Evolutionary conservation across 305 asterid genomes (phyloP), one percentile per base, ranked within the genome.

Genomic region (Rubia peregrina): DNA sequence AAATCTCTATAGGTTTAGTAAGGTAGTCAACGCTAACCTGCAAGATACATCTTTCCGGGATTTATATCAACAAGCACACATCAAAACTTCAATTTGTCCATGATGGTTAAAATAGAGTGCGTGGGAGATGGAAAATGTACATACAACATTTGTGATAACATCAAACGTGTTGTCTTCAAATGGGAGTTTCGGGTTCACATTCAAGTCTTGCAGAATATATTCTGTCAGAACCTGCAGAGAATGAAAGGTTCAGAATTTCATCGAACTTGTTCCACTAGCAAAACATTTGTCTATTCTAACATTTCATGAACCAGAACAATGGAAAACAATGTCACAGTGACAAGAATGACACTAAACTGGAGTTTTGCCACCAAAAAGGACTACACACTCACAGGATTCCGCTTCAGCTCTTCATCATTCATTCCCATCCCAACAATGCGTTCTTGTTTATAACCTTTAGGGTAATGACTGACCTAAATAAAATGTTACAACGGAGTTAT

Each of bases 21-120:
- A 93, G 79, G 80, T 93, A 93, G 78, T 93, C 98, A 19, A 93
- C 97, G 66, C 98, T 92, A 59, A 92, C 96, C 98, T 92, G 86
- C 73, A 79, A 73, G 72, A 79, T 33, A 48, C 24, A 75, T 13
- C 38, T 21, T 43, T 17, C 56, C 3, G 36, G 40, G 8, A 43
- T 17, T 22, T 13, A 40, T 6, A 44, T 46, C 59, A 24, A 24
- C 21, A 38, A 67, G 33, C 36, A 9, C 13, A 19, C 56, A 19
- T 8, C 26, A 41, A 12, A 69, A 36, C 61, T 9, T 6, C 24
- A 56, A 66, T 21, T 24, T 59, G 46, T 38, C 11, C 10, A 12
- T 16, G 7, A 56, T 41, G 13, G 21, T 55, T 61, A 66, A 67
- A 22, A 57, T 56, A 73, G 14, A 65, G 36, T 46, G 64, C 19